Evolutionary conservation across 2,329 filamentous ascomycete genomes (phyloP), one percentile per base, ranked within the genome.

Genomic region (Exophiala mesophila): DNA sequence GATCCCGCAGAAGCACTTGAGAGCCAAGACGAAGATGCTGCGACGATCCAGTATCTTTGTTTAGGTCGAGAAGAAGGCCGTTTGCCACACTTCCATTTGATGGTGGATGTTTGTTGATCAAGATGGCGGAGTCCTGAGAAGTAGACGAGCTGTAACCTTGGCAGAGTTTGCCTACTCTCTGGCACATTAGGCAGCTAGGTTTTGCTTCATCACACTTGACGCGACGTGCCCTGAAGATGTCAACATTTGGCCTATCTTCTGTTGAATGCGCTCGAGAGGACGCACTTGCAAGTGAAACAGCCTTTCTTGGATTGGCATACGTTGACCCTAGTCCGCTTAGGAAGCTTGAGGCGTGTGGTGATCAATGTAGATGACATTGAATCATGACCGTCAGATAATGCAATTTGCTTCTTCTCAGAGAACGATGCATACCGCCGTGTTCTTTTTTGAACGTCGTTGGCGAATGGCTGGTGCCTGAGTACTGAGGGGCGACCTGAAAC

Each of bases 381-480:
- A n/a, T n/a, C n/a, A n/a, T n/a, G n/a, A n/a, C n/a, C n/a, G n/a
- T n/a, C n/a, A n/a, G n/a, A n/a, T n/a, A n/a, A n/a, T n/a, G n/a
- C n/a, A n/a, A n/a, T n/a, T n/a, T n/a, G n/a, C n/a, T n/a, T n/a
- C n/a, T n/a, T n/a, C n/a, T n/a, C n/a, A n/a, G n/a, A n/a, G n/a
- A 13, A 31, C 5, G 7, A 16, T 13, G 17, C 13, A 13, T 13
- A 5, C 5, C 5, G 5, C 17, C 5, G 5, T 7, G 29, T 13
- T 5, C n/a, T 13, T 31, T 31, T 31, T 31, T 28, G 24, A n/a
- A 8, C 24, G n/a, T 5, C 29, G 13, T 6, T 16, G 5, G 13
- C 13, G 32, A 34, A 34, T 34, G 32, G 32, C 32, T 15, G 32
- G 32, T 34, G 32, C 32, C 32, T 34, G 32, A 19, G 6, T 34